phyloP scores from a whole-genome alignment of 345 rosid species.

The Eutrema yunnanense region DNA sequence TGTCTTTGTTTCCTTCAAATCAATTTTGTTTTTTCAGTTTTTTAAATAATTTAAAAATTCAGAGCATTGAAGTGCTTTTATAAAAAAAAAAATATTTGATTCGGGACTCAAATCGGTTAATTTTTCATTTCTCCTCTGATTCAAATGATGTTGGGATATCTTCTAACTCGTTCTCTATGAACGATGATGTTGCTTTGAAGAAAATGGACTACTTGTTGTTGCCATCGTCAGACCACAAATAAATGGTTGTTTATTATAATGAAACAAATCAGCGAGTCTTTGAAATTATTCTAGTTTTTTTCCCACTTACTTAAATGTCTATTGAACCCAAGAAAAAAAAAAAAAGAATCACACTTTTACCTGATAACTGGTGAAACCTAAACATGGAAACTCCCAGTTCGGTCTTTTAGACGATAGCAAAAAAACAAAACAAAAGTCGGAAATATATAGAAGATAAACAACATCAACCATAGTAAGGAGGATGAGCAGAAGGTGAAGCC shows the following conservation, averaged over 20 bases:
- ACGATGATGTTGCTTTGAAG: not conserved
- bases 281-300: no score
- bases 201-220: not conserved
- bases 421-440: not conserved
- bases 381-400: constrained; percentile 6
- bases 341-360: constrained; percentile 18
- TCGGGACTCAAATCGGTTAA: not conserved
- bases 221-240: not conserved
- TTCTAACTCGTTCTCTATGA: no score
- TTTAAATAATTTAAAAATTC: not conserved
- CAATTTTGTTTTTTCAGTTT: constrained; percentile 1
- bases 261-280: no score
- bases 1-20: constrained; percentile 1
- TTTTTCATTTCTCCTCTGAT: not conserved
- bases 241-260: not conserved
- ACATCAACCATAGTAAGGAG: constrained; percentile 30
- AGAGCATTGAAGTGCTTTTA: no score
- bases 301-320: not conserved
- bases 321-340: not conserved
- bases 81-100: not conserved
- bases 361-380: constrained; percentile 11
- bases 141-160: no score
- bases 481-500: constrained; percentile 28
- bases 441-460: not conserved
- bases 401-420: constrained; percentile 11